phyloP scores from a whole-genome alignment of 345 rosid species.

The Corymbia maculata region DNA sequence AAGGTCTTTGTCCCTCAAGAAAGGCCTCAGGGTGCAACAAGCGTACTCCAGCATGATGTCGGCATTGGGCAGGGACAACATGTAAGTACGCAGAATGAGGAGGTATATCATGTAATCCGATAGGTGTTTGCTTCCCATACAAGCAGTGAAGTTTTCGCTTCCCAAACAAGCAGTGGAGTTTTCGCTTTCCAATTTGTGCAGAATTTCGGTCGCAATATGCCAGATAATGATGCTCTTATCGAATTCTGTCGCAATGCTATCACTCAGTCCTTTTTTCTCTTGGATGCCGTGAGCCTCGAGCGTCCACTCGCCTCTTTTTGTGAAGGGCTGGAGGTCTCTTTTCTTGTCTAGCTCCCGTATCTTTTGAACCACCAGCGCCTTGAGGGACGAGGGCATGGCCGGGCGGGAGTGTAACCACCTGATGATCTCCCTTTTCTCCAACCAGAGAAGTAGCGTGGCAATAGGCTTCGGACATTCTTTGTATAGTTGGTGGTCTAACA shows the following conservation, averaged over 20 bases:
- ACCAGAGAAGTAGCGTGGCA: neutral
- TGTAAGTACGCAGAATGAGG: neutral
- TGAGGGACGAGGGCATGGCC: neutral
- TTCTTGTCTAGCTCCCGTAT: neutral
- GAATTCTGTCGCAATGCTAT: neutral
- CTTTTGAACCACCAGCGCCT: neutral
- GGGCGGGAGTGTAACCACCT: neutral
- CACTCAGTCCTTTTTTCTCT: neutral
- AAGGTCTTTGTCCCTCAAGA: neutral
- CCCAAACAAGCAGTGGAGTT: rapidly evolving
- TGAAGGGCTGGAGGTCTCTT: neutral
- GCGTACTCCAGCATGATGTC: neutral
- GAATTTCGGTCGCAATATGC: constrained; percentile 1
- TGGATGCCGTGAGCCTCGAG: neutral
- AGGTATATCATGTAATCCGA: constrained; percentile 3
- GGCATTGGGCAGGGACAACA: neutral
- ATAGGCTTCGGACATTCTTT: neutral
- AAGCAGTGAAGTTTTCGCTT: no score
- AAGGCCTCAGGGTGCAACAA: neutral
- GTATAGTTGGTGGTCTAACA: neutral
- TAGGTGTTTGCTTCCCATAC: neutral
- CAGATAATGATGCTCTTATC: constrained; percentile 6
- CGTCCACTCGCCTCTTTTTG: neutral
- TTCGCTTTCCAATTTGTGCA: neutral
- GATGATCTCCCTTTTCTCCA: neutral